Evolutionary conservation across 768 basidiomycete genomes (phyloP), one percentile per base, ranked within the genome.

Genomic region (Coprinopsis marcescibilis): DNA sequence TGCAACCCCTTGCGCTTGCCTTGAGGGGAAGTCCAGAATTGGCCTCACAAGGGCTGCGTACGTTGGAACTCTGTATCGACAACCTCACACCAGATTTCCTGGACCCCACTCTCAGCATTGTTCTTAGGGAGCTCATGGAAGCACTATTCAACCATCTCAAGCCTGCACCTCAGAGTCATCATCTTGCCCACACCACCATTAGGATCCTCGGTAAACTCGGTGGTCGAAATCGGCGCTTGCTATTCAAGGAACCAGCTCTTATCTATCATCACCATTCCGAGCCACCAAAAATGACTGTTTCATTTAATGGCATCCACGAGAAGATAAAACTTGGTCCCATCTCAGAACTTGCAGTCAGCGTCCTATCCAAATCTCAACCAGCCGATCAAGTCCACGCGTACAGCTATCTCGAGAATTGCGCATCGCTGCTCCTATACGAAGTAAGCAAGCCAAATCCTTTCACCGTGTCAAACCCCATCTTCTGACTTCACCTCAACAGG

Each of bases 11-110:
- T 23, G 92, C 94, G 2, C 73, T 94, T 41, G 93, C 96, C 6
- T 69, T 99, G 43, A 80, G 85, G 42, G 93, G 93, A 29, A 81
- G 78, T 30, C 78, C 84, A 4, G 96, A 99, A 45, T 80, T 96
- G 37, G 87, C 97, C 45, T 85, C 91, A 19, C 96, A 99, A 69
- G 96, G 96, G 36, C 70, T 99, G 20, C 80, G 96, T 4, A 99
- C 96, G 0, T 78, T 99, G 49, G 96, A 99, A 64, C 75, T 99
- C n/a, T 98, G 95, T 67, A 95, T 98, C 58, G 96, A 99, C 69
- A 99, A 98, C 60, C 77, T 99, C 21, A 96, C 92, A 0, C 91
- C 92, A 2, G 96, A 98, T 65, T 98, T 98, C 70, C 76, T 99
- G 23, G 95, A 98, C 57, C 96, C 96, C 2, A 94, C 92, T 2